phyloP scores from a whole-genome alignment of 352 stramenopile genomes.

The Globisporangium megalacanthum region DNA sequence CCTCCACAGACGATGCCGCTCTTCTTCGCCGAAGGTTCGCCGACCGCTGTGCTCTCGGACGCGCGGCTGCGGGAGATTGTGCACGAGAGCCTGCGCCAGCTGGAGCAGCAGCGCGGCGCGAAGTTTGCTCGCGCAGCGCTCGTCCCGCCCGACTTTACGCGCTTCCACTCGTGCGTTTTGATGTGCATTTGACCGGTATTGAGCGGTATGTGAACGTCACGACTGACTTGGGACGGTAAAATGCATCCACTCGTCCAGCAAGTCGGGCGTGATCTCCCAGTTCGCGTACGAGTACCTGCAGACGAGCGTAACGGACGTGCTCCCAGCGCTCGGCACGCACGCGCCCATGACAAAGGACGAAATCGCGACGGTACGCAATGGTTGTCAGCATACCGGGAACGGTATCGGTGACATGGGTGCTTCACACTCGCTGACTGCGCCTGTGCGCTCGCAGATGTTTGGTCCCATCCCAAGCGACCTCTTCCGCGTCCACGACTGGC shows the following conservation, averaged over 20 bases:
- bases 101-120: conserved; percentile 46
- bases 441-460: conserved; percentile 85
- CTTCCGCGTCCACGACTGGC: conserved; percentile 95
- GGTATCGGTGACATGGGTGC: neutral
- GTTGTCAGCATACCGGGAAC: too few species aligned
- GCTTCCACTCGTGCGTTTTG: conserved; percentile 89
- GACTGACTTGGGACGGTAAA: too few species aligned
- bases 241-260: conserved; percentile 26
- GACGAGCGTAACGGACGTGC: conserved; percentile 78
- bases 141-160: conserved; percentile 95
- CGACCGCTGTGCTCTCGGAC: conserved; percentile 55
- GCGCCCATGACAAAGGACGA: conserved; percentile 94
- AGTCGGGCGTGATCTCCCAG: conserved; percentile 90
- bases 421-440: neutral
- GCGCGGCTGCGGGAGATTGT: conserved; percentile 58
- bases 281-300: conserved; percentile 93
- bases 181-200: neutral
- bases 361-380: conserved; percentile 58
- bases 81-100: conserved; percentile 47
- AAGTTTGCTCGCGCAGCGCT: conserved; percentile 80
- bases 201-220: too few species aligned
- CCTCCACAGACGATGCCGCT: conserved; percentile 39
- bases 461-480: conserved; percentile 81
- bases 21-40: conserved; percentile 69
- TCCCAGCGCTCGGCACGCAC: conserved; percentile 95